phyloP scores from a whole-genome alignment of 441 rosid species.

The Brassica hybrid region DNA sequence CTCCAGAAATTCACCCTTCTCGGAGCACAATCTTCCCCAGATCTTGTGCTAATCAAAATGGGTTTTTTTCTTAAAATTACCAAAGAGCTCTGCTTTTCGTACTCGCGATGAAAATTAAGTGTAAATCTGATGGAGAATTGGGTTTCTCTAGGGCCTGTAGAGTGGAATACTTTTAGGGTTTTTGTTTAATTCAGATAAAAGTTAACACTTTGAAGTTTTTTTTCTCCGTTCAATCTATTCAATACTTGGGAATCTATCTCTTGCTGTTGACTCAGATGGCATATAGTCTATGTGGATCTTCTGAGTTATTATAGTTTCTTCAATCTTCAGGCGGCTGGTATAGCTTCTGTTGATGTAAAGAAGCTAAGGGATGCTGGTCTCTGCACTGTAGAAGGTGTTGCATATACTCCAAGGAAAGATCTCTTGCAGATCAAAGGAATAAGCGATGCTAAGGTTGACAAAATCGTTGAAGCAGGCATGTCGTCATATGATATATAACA shows the following conservation, averaged over 20 bases:
- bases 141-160: slow-evolving; percentile 20
- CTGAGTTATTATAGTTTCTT: neutral
- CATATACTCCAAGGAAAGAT: slow-evolving; percentile 90
- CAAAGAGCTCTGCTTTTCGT: neutral
- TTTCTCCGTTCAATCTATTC: neutral
- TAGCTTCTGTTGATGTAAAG: slow-evolving; percentile 87
- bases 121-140: slow-evolving; percentile 21
- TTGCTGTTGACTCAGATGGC: neutral
- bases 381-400: slow-evolving; percentile 94
- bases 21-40: too few relatives aligned
- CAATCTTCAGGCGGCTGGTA: slow-evolving; percentile 72
- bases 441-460: slow-evolving; percentile 95
- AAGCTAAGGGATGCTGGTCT: slow-evolving; percentile 95
- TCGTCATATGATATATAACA: neutral
- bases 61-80: too few relatives aligned
- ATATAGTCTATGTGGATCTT: neutral
- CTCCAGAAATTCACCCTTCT: too few relatives aligned
- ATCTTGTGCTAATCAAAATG: too few relatives aligned
- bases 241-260: neutral
- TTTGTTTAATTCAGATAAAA: slow-evolving; percentile 16
- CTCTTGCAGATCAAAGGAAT: slow-evolving; percentile 97
- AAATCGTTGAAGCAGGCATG: slow-evolving; percentile 91
- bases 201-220: neutral
- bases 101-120: neutral
- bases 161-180: slow-evolving; percentile 12